Evolutionary conservation across 176 grass and related monocot genomes (phyloP).

Genomic region (sorghum (Sorghum bicolor)): Sorghum_bicolor_NCBIv3 NC_012872.2:71294501-71295000

Average conservation of each 20-base stretch:
- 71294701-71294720: slow-evolving; percentile 41
- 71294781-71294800: background rate
- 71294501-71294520: background rate
- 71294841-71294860: slow-evolving; percentile 18
- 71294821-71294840: slow-evolving; percentile 24
- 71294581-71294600: slow-evolving; percentile 9
- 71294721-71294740: background rate
- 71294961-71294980: background rate
- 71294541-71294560: background rate
- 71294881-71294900: slow-evolving; percentile 1
- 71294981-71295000: slow-evolving; percentile 5
- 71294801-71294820: slow-evolving; percentile 21
- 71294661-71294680: slow-evolving; percentile 65
- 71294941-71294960: background rate
- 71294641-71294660: slow-evolving; percentile 60
- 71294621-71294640: slow-evolving; percentile 66
- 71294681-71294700: slow-evolving; percentile 50
- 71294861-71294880: slow-evolving; percentile 28
- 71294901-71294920: slow-evolving; percentile 23
- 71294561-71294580: background rate
- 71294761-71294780: background rate
- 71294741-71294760: slow-evolving; percentile 4
- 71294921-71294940: slow-evolving; percentile 4
- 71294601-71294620: slow-evolving; percentile 51
- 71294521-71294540: background rate